Evolutionary conservation across 1,284 basidiomycete genomes (phyloP), one percentile per base, ranked within the genome.

Genomic region (Phlebopus sp.): DNA sequence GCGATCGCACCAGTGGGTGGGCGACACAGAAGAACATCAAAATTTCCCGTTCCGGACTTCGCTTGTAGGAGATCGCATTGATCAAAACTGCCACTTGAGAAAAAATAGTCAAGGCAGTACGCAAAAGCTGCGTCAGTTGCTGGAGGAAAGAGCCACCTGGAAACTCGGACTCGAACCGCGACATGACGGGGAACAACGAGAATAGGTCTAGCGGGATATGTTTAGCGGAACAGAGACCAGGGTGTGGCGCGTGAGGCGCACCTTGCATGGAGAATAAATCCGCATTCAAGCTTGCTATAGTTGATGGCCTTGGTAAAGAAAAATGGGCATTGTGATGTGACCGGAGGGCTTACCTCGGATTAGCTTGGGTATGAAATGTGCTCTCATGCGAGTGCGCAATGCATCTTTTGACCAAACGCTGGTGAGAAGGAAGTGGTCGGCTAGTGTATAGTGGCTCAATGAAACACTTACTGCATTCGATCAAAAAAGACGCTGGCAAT

Each of bases 321-420:
- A 37, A 4, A 17, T 19, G 29, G 40, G 6, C 21, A 6, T 6
- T 23, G 21, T 23, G 13, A 5, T 23, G 11, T 34, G 13, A 45
- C 35, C 13, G 14, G 5, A n/a, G 11, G 1, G 11, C 14, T 42
- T 50, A 73, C 74, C 69, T 53, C 55, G 47, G 14, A 65, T 71
- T 9, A 76, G 45, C 37, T 55, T 57, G 0, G 74, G 74, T 11
- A 70, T 50, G 44, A 72, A 72, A 44, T 70, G 56, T 2, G 58
- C 55, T 37, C 69, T 65, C 3, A 74, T 55, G 38, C 62, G 59
- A 2, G 47, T 44, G 43, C 36, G 35, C 57, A 62, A 32, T 37
- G 55, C 4, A 52, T 58, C 49, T 53, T 57, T 27, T 50, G 58
- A 53, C 61, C 68, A 44, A n/a, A 39, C 55, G 37, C 49, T 63